A percentile compares a stretch with the other conserved stretches of the same genome.
These are phyloP conservation scores for Andrographis paniculata DNA, from an alignment of 305 asterid genomes.

Conservation along the genomic window DNA sequence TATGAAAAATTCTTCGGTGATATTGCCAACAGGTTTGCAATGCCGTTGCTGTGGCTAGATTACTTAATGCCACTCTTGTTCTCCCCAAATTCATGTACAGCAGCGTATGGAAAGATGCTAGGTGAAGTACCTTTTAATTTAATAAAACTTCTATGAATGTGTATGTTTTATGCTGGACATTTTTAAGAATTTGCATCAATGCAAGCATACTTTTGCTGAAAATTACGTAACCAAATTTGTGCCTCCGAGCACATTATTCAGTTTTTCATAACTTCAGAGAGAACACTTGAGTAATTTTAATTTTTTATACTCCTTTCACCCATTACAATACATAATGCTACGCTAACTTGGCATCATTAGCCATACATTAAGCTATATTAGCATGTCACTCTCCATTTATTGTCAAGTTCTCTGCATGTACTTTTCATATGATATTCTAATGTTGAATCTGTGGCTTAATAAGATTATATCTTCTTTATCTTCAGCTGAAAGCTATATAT, in stretches of 20 bases:
- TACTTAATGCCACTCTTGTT: conserved; percentile 90
- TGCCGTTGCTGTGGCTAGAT: conserved; percentile 92
- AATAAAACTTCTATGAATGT: conserved; percentile 7
- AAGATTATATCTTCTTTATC: conserved; percentile 4
- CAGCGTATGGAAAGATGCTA: conserved; percentile 88
- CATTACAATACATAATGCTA: neutral
- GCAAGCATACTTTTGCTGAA: no score
- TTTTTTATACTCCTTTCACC: neutral
- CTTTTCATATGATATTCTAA: neutral
- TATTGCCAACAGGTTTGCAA: conserved; percentile 69
- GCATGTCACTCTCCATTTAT: neutral
- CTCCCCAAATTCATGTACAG: conserved; percentile 89
- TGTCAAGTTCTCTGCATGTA: no score
- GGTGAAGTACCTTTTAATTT: conserved; percentile 36
- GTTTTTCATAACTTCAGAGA: no score
- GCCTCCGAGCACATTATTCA: neutral
- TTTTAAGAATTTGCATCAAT: no score
- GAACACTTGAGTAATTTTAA: no score
- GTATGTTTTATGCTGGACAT: no score
- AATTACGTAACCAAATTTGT: no score
- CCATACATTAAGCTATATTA: neutral
- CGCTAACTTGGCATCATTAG: neutral
- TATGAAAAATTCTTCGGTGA: no score
- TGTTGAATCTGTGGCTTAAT: conserved; percentile 5
- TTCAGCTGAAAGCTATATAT: conserved; percentile 12